Evolutionary conservation across 1,284 basidiomycete genomes (phyloP), one percentile per base, ranked within the genome.

Genomic region (Clitocybe nebularis): DNA sequence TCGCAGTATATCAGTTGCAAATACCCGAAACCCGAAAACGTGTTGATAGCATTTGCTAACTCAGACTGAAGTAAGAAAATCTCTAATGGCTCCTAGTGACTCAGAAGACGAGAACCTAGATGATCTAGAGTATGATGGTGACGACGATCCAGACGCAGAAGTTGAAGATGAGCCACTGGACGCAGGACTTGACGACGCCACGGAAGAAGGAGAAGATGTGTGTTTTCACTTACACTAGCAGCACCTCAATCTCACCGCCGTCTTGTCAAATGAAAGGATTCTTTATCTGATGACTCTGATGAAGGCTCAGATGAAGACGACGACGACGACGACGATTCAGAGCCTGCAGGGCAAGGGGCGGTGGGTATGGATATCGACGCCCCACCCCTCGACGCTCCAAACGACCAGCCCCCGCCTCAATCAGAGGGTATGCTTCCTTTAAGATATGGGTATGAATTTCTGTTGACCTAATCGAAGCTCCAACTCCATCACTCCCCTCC

Each of bases 61-160:
- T n/a, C n/a, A n/a, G n/a, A n/a, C n/a, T n/a, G n/a, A n/a, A n/a
- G n/a, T n/a, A n/a, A n/a, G n/a, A n/a, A n/a, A n/a, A n/a, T n/a
- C 14, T 30, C 26, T 24, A 40, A 81, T 81, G 79, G 59, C 68
- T 21, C 69, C 64, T 47, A 79, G 72, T 56, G 83, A 85, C 57
- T 83, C 79, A 11, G 84, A 86, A 46, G 79, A 79, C 14, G 80
- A 82, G 42, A 71, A 64, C 42, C 69, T 71, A 41, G 80, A 82
- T 45, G 76, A 70, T 39, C 67, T 80, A 39, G 75, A 75, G 42
- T 68, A 66, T 41, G 79, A 79, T 28, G 68, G 68, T 42, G 67
- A 69, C 41, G 59, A 72, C 21, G 66, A 70, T 47, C 44, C 49
- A 16, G 62, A 63, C 13, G 54, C 60, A 40, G 59, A 63, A 28